phyloP scores from a whole-genome alignment of 2,329 filamentous ascomycete species.

The Phyllosticta ampelicida region DNA sequence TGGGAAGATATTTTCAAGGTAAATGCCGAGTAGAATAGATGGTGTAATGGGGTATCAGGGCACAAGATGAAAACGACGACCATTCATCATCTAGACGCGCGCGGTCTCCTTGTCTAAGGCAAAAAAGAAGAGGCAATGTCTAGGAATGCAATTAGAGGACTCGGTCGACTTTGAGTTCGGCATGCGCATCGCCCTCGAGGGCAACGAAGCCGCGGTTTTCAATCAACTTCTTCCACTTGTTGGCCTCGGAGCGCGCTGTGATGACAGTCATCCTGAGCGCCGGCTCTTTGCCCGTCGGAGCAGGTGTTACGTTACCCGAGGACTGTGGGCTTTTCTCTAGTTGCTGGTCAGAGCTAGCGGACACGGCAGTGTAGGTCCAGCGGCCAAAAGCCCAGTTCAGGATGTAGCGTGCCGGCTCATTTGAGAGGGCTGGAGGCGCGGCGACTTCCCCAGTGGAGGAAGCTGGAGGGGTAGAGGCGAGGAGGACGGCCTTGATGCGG shows the following conservation, averaged over 20 bases:
- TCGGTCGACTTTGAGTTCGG: conserved; percentile 1
- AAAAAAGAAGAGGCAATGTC: neutral
- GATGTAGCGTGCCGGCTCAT: conserved; percentile 55
- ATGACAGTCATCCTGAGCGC: conserved; percentile 65
- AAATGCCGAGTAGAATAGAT: neutral
- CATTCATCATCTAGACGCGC: too few species aligned
- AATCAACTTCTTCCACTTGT: conserved; percentile 66
- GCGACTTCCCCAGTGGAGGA: conserved; percentile 34
- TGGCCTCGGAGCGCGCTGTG: conserved; percentile 60
- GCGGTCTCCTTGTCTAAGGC: neutral
- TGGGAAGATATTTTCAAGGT: neutral
- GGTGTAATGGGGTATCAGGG: neutral
- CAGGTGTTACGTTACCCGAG: conserved; percentile 16
- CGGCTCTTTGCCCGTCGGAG: conserved; percentile 36
- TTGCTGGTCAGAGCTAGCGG: conserved; percentile 16
- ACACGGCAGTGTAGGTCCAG: conserved; percentile 73
- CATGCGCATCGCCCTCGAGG: conserved; percentile 15
- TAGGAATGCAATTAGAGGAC: neutral
- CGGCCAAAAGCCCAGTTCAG: conserved; percentile 97
- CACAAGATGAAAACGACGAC: neutral
- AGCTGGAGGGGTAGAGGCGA: conserved; percentile 34
- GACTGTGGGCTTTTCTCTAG: conserved; percentile 15
- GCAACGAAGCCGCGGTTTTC: conserved; percentile 42
- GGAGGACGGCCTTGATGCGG: conserved; percentile 70
- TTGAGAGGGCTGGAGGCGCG: conserved; percentile 23